Conservation (phyloP, 306 rosid genomes). For the Cicer cuneatum region DNA sequence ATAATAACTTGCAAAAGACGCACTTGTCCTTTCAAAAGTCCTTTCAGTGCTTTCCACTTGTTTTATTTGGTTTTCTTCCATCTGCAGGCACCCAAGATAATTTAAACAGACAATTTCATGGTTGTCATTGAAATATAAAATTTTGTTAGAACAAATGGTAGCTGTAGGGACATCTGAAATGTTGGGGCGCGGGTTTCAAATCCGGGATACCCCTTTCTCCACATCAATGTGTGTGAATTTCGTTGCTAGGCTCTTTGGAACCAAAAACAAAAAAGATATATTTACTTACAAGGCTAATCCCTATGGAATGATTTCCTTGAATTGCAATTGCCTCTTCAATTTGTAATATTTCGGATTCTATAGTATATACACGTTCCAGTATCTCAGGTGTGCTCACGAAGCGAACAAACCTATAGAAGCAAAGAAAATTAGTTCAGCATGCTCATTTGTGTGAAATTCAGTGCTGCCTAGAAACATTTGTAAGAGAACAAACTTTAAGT, state of each 20-base stretch:
- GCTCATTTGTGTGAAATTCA: constrained; percentile 9
- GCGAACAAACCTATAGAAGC: constrained; percentile 82
- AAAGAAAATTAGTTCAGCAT: constrained; percentile 31
- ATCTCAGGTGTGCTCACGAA: constrained; percentile 95
- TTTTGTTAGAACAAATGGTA: not conserved
- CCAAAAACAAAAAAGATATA: not conserved
- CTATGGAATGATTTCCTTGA: constrained; percentile 76
- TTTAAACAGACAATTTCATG: constrained; percentile 39
- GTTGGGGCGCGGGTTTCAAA: too few relatives aligned
- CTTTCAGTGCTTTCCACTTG: constrained; percentile 65
- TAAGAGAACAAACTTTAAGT: constrained; percentile 23
- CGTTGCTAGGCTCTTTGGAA: too few relatives aligned
- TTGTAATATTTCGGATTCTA: constrained; percentile 87
- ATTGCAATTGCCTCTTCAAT: constrained; percentile 86
- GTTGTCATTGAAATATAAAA: constrained; percentile 7
- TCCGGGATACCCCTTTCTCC: too few relatives aligned
- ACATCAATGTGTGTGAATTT: too few relatives aligned
- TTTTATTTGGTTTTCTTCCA: constrained; percentile 70
- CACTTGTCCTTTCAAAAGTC: constrained; percentile 43
- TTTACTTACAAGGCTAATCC: constrained; percentile 62
- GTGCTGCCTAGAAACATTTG: constrained; percentile 14
- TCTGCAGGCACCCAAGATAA: constrained; percentile 57
- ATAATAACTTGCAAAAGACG: constrained; percentile 29
- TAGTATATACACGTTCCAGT: constrained; percentile 83
- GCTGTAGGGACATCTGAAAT: too few relatives aligned